phyloP scores from a whole-genome alignment of 495 filamentous ascomycete genomes.

The Aspergillus avenaceus region DNA sequence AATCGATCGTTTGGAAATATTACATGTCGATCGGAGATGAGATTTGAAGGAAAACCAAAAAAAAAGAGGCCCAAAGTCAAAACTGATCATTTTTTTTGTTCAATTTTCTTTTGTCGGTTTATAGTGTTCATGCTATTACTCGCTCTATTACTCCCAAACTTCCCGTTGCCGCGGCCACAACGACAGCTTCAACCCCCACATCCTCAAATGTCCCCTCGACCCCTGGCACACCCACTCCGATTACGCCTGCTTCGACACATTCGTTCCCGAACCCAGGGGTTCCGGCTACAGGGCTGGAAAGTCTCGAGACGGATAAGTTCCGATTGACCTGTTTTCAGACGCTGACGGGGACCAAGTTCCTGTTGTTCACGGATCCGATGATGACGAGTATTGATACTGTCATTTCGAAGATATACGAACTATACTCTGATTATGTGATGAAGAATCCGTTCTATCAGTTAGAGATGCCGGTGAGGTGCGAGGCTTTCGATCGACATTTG shows the following conservation, averaged over 20 bases:
- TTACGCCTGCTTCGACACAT: constrained; percentile 27
- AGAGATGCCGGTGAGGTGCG: constrained; percentile 95
- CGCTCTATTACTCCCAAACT: constrained; percentile 65
- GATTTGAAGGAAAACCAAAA: too few relatives aligned
- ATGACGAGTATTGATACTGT: constrained; percentile 83
- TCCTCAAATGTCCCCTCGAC: constrained; percentile 27
- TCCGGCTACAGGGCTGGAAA: constrained; percentile 68
- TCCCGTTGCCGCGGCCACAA: constrained; percentile 19
- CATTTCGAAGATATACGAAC: constrained; percentile 80
- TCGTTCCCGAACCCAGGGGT: constrained; percentile 49
- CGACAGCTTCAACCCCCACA: constrained; percentile 13
- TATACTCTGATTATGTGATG: constrained; percentile 97
- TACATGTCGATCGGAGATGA: too few relatives aligned
- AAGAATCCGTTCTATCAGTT: constrained; percentile 98
- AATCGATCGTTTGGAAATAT: too few relatives aligned
- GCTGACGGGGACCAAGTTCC: constrained; percentile 88
- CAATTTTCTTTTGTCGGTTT: not conserved
- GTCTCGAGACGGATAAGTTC: constrained; percentile 87
- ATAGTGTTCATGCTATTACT: constrained; percentile 85
- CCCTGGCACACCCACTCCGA: constrained; percentile 17
- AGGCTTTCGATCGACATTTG: constrained; percentile 86
- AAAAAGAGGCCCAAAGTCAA: too few relatives aligned
- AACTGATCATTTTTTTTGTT: too few relatives aligned
- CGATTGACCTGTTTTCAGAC: constrained; percentile 94
- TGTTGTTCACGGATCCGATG: constrained; percentile 89